These are phyloP conservation scores for Gonapodya sp. DNA, from an alignment of 192 early-diverging fungal genomes.

Conservation along the genomic window DNA sequence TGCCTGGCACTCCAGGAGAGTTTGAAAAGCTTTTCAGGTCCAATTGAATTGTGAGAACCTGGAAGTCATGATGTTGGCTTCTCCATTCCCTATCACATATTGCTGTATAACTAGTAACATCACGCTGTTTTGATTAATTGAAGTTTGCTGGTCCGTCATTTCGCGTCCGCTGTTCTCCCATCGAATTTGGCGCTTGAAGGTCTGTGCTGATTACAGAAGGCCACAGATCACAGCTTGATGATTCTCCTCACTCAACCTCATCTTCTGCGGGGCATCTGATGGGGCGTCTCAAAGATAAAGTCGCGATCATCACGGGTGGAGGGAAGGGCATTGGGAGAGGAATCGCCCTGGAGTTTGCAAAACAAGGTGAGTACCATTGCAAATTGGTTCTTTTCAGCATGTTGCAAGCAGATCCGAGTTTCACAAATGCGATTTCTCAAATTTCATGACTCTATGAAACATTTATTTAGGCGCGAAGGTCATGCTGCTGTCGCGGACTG, in stretches of 20 bases:
- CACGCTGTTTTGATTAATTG: not conserved
- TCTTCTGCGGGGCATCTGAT: no score
- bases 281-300: not conserved
- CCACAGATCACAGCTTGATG: no score
- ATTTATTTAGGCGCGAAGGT: not conserved
- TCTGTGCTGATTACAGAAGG: no score
- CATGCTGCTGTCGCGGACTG: not conserved
- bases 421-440: not conserved
- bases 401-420: not conserved
- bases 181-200: not conserved
- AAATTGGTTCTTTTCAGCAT: not conserved
- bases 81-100: not conserved
- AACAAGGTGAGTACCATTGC: not conserved
- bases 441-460: no score
- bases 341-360: not conserved
- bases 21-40: not conserved
- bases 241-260: no score
- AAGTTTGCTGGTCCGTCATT: not conserved
- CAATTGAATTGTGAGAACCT: no score
- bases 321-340: not conserved
- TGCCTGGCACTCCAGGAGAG: not conserved
- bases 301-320: slow-evolving; percentile 1
- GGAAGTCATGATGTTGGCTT: no score
- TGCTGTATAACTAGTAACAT: not conserved
- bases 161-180: not conserved